phyloP scores from a whole-genome alignment of 805 yeast genomes.

The Candida xiaguanensis region DNA sequence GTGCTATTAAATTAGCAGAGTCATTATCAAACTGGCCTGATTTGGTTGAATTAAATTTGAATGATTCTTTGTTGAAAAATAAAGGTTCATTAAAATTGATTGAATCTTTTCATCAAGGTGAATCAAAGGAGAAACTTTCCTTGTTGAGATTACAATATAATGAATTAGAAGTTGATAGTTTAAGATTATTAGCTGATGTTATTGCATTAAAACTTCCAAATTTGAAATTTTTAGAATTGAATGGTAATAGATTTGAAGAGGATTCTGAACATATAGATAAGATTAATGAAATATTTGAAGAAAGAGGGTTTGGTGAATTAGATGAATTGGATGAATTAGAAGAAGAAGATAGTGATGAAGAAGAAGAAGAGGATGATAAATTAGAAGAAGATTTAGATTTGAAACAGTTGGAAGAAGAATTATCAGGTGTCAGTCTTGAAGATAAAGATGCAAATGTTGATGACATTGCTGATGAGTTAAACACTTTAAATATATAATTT shows the following conservation, averaged over 20 bases:
- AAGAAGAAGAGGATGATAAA: conserved; percentile 44
- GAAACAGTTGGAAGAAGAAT: conserved; percentile 49
- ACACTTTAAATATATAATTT: too few species aligned
- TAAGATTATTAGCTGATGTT: conserved; percentile 55
- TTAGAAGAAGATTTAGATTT: conserved; percentile 53
- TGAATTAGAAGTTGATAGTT: conserved; percentile 69
- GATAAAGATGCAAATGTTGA: conserved; percentile 47
- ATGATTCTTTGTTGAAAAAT: conserved; percentile 83
- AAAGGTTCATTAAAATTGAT: conserved; percentile 64
- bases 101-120: conserved; percentile 40
- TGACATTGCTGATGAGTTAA: conserved; percentile 56
- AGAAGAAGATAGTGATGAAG: conserved; percentile 71
- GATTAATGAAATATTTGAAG: conserved; percentile 60
- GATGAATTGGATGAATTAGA: conserved; percentile 96
- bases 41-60: conserved; percentile 75
- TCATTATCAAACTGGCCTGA: conserved; percentile 57
- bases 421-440: conserved; percentile 44
- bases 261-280: conserved; percentile 68
- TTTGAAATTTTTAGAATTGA: conserved; percentile 70
- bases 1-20: conserved; percentile 51
- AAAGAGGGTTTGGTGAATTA: conserved; percentile 74
- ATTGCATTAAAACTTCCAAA: conserved; percentile 53
- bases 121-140: conserved; percentile 43
- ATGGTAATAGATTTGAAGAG: conserved; percentile 91
- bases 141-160: conserved; percentile 79